A percentile compares a stretch with the other conserved stretches of the same genome.
These are phyloP conservation scores for Asclepias syriaca DNA, from an alignment of 257 asterid species.

Conservation along the genomic window DNA sequence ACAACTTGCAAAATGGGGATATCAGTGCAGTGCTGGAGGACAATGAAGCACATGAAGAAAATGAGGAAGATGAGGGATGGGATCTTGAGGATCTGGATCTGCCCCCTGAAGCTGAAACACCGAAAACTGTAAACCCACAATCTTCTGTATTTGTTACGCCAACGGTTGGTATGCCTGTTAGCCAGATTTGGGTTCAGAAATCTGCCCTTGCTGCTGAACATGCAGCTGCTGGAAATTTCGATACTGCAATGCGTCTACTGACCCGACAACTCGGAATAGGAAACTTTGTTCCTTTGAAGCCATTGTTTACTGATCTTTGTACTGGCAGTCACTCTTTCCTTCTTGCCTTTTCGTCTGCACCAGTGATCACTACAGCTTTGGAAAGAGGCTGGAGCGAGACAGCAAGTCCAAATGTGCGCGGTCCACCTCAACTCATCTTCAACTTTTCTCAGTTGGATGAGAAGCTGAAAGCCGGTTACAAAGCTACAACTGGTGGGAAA, in stretches of 20 bases:
- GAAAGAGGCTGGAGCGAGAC: slow-evolving; percentile 85
- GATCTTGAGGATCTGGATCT: slow-evolving; percentile 92
- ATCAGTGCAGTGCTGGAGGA: slow-evolving; percentile 36
- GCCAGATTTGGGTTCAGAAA: slow-evolving; percentile 90
- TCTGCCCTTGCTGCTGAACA: slow-evolving; percentile 95
- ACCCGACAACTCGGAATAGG: slow-evolving; percentile 74
- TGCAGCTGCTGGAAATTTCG: slow-evolving; percentile 90
- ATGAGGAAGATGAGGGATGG: slow-evolving; percentile 92
- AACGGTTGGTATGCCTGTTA: slow-evolving; percentile 81
- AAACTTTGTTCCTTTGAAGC: slow-evolving; percentile 65
- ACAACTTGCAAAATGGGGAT: slow-evolving; percentile 49
- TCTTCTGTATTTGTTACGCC: slow-evolving; percentile 70
- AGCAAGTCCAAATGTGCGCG: slow-evolving; percentile 63
- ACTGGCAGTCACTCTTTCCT: slow-evolving; percentile 75
- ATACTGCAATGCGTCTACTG: slow-evolving; percentile 86
- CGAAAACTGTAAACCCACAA: slow-evolving; percentile 50
- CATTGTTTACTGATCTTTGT: slow-evolving; percentile 58
- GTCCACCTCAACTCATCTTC: slow-evolving; percentile 74
- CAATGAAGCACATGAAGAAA: slow-evolving; percentile 50
- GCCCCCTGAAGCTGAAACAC: slow-evolving; percentile 77
- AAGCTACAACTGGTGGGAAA: slow-evolving; percentile 67
- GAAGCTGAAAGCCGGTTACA: slow-evolving; percentile 71
- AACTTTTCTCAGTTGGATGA: slow-evolving; percentile 71
- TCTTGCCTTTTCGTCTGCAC: slow-evolving; percentile 67
- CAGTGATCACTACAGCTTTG: slow-evolving; percentile 59